These are phyloP conservation scores for Cercospora sp. DNA, from an alignment of 2,329 filamentous ascomycete genomes.

Conservation along the genomic window DNA sequence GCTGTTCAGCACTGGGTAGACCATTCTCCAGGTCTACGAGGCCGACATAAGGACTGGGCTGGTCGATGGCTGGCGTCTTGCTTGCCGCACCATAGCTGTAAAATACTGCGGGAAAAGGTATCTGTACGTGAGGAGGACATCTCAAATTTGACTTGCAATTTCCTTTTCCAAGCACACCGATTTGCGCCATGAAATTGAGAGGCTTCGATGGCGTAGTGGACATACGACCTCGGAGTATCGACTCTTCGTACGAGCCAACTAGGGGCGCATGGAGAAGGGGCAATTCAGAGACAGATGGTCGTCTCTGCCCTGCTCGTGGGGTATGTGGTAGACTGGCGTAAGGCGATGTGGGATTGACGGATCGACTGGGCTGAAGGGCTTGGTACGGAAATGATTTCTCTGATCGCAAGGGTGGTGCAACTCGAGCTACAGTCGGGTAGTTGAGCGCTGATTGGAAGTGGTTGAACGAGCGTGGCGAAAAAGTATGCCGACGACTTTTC, in stretches of 20 bases:
- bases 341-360: constrained; percentile 57
- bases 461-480: constrained; percentile 63
- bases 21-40: constrained; percentile 87
- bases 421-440: constrained; percentile 34
- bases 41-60: constrained; percentile 93
- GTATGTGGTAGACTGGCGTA: constrained; percentile 50
- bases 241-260: constrained; percentile 98
- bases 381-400: constrained; percentile 68
- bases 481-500: constrained; percentile 66
- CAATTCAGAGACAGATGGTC: constrained; percentile 77
- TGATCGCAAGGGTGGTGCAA: constrained; percentile 53
- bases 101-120: constrained; percentile 92
- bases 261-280: constrained; percentile 87
- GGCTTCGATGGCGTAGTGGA: constrained; percentile 93
- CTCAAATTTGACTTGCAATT: constrained; percentile 82
- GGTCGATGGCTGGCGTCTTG: constrained; percentile 69
- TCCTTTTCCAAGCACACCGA: constrained; percentile 86
- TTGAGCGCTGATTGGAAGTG: constrained; percentile 48
- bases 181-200: constrained; percentile 89
- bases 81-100: constrained; percentile 81
- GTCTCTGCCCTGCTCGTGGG: constrained; percentile 53
- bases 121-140: constrained; percentile 85
- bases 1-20: constrained; percentile 48
- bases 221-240: constrained; percentile 91
- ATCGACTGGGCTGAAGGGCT: constrained; percentile 75